These are phyloP conservation scores for Eragrostis tef DNA, from an alignment of 202 grass and related monocot species.

Conservation along the genomic window DNA sequence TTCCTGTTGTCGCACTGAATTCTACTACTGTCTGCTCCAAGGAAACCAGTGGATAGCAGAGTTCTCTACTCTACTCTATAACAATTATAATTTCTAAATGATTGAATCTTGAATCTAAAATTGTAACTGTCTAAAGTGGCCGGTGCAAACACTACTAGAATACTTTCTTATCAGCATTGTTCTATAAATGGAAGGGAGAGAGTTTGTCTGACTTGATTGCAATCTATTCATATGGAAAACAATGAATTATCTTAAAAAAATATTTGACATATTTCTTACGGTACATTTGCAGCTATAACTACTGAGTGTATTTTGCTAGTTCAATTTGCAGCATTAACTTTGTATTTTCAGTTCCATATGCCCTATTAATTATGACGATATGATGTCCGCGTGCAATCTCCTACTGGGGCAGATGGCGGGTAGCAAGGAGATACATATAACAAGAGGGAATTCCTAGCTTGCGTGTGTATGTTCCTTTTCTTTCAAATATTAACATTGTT, in stretches of 20 bases:
- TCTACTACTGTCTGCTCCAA: not conserved
- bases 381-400: not conserved
- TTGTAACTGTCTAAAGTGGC: not conserved
- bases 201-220: not conserved
- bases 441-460: not conserved
- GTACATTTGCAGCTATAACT: constrained; percentile 34
- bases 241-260: constrained; percentile 2
- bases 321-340: not conserved
- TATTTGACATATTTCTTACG: not conserved
- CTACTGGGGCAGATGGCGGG: not conserved
- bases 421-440: not conserved
- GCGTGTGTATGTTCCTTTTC: not conserved
- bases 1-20: not conserved
- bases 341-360: not conserved
- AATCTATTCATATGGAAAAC: not conserved
- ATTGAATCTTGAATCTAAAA: constrained; percentile 4
- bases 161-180: constrained; percentile 1
- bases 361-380: not conserved
- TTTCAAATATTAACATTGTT: not conserved
- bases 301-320: not conserved
- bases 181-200: not conserved
- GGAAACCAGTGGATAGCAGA: not conserved
- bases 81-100: not conserved
- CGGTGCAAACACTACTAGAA: not conserved
- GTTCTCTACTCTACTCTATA: not conserved